Conservation (phyloP, 495 filamentous ascomycete species). For the Hypoxylon intermedium region DNA sequence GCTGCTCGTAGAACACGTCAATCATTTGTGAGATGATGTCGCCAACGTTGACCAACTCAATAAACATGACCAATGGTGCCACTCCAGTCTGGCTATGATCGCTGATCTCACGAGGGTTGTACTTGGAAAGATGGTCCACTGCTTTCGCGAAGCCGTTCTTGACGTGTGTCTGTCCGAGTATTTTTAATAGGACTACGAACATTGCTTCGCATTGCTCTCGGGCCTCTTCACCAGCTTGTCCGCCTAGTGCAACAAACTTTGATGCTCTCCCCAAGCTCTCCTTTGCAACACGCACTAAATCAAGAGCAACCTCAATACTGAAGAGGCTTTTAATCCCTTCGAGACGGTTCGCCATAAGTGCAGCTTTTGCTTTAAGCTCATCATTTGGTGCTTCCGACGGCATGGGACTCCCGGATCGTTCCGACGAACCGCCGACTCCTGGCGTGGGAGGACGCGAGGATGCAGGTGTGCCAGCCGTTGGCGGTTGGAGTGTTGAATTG, state of each 20-base stretch:
- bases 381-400: slow-evolving; percentile 76
- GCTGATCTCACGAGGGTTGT: slow-evolving; percentile 86
- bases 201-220: slow-evolving; percentile 90
- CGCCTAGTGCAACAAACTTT: slow-evolving; percentile 78
- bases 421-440: slow-evolving; percentile 36
- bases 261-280: slow-evolving; percentile 84
- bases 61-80: slow-evolving; percentile 90
- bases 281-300: slow-evolving; percentile 89
- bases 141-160: slow-evolving; percentile 91
- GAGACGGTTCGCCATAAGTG: slow-evolving; percentile 91
- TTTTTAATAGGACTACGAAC: slow-evolving; percentile 82
- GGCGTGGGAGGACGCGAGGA: slow-evolving; percentile 59
- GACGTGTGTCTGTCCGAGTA: slow-evolving; percentile 86
- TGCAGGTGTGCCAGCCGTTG: slow-evolving; percentile 36
- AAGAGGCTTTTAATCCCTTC: slow-evolving; percentile 94
- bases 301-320: slow-evolving; percentile 92
- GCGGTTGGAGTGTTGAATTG: slow-evolving; percentile 35
- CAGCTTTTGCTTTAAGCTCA: slow-evolving; percentile 93
- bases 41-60: slow-evolving; percentile 97
- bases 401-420: slow-evolving; percentile 54
- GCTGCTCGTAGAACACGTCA: slow-evolving; percentile 97
- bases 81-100: slow-evolving; percentile 75
- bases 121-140: slow-evolving; percentile 86
- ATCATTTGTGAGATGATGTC: slow-evolving; percentile 99
- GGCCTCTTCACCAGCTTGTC: slow-evolving; percentile 79